Base-by-base conservation (phyloP, 2,329 filamentous ascomycete genomes). In the Trichoderma polysporum region DNA sequence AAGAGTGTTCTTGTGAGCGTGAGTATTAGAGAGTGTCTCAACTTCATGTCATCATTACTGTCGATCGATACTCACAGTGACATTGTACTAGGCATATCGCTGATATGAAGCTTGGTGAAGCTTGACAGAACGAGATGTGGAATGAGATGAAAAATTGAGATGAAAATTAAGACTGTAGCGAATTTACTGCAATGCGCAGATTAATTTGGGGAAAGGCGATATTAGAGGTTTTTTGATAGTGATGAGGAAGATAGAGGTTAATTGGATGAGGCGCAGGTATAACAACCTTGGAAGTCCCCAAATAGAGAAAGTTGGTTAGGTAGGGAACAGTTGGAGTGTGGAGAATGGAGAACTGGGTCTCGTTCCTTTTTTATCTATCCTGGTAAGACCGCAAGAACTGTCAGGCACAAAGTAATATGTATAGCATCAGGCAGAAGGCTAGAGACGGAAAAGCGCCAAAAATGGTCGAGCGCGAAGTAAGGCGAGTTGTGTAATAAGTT, bases 301-400 rank as follows among this genome's bases (percentile, higher is more conserved):
- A 50, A 29, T 17, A 66, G 45, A 68, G 45, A 66, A 65, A 66
- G 67, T 27, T 81, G 79, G 77, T 80, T 78, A 78, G 79, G 79
- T 50, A 61, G 58, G 58, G 79, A 78, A 81, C 79, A 78, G 77
- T 79, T 79, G n/a, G 76, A 76, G 78, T 80, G 82, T 80, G 77
- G 78, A n/a, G n/a, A n/a, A n/a, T 80, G 82, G 80, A 80, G 79
- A 80, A 81, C 79, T 74, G 76, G 79, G 78, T 76, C 79, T 78
- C 72, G 76, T 76, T 76, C 74, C 76, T 79, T 80, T 79, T 79
- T 79, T 78, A 70, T 70, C 75, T 77, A 67, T 56, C 67, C 66
- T 64, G 69, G 62, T n/a, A n/a, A 54, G 60, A 54, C 19, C n/a
- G 67, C 53, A 53, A 52, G 49, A 50, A 66, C 61, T 68, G 69